Conservation (phyloP, 768 basidiomycete species). For the Pleurotus tuber-regium region DNA sequence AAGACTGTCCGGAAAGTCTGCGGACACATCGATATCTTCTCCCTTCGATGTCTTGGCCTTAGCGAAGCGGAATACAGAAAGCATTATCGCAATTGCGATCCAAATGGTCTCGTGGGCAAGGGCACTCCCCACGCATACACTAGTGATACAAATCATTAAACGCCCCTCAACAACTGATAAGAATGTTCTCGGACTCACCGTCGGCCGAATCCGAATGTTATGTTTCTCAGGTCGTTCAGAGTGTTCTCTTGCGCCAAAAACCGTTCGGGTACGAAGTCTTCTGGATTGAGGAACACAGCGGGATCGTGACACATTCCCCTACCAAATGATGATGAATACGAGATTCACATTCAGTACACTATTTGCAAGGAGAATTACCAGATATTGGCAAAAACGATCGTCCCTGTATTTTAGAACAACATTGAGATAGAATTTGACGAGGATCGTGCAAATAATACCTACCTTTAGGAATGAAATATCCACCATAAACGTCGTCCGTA, state of each 20-base stretch:
- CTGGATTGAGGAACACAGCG: slow-evolving; percentile 35
- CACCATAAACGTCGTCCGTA: slow-evolving; percentile 40
- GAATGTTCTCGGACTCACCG: slow-evolving; percentile 11
- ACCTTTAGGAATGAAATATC: slow-evolving; percentile 39
- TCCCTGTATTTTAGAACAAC: neutral
- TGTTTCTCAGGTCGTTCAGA: slow-evolving; percentile 12
- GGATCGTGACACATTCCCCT: slow-evolving; percentile 40
- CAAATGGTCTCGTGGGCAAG: slow-evolving; percentile 18
- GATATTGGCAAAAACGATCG: slow-evolving; percentile 36
- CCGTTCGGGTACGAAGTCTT: slow-evolving; percentile 38
- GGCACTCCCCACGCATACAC: neutral
- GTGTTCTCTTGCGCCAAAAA: slow-evolving; percentile 25
- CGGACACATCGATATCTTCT: slow-evolving; percentile 9
- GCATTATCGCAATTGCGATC: slow-evolving; percentile 29
- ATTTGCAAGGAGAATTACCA: slow-evolving; percentile 25
- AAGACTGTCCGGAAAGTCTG: neutral
- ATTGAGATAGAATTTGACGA: neutral
- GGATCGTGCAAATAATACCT: neutral
- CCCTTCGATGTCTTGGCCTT: slow-evolving; percentile 23
- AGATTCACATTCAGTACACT: neutral
- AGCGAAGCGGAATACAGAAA: slow-evolving; percentile 30
- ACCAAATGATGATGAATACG: slow-evolving; percentile 1
- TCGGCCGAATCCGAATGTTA: slow-evolving; percentile 24
- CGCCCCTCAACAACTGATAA: too few relatives aligned
- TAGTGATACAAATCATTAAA: too few relatives aligned